phyloP scores from a whole-genome alignment of 2,329 filamentous ascomycete species.

The Penicillium psychrosexuale region DNA sequence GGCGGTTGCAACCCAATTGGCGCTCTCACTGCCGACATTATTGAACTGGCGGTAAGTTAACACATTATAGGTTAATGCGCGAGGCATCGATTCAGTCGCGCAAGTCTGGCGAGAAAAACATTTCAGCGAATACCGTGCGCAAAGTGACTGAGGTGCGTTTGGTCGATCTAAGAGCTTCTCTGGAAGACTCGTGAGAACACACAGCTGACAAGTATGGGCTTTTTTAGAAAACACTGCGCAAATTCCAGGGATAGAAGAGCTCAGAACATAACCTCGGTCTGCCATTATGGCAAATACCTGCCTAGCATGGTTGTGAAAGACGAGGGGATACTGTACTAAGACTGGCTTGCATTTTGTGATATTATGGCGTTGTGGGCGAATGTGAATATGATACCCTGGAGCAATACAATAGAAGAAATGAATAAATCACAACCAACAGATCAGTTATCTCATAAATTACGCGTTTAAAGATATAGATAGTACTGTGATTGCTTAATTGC shows the following conservation, averaged over 20 bases:
- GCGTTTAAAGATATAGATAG: neutral
- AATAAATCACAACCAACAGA: neutral
- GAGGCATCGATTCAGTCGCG: slow-evolving; percentile 76
- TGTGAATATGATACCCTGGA: slow-evolving; percentile 1
- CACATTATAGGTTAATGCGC: slow-evolving; percentile 62
- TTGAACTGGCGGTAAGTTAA: neutral
- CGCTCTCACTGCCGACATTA: neutral
- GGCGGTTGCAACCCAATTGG: neutral
- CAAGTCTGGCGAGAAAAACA: slow-evolving; percentile 66
- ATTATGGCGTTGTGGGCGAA: slow-evolving; percentile 1
- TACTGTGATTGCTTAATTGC: neutral
- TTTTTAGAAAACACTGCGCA: slow-evolving; percentile 60
- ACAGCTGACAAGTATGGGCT: slow-evolving; percentile 7
- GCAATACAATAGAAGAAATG: neutral
- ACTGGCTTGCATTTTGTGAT: slow-evolving; percentile 3
- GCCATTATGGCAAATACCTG: neutral
- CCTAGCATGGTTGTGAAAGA: neutral
- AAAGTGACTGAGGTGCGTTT: slow-evolving; percentile 69
- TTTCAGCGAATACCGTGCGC: slow-evolving; percentile 72
- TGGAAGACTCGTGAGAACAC: neutral
- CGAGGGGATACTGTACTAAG: neutral
- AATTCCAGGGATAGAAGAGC: slow-evolving; percentile 60
- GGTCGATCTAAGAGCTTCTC: neutral
- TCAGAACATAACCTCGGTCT: slow-evolving; percentile 3
- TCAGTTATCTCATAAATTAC: neutral